Evolutionary conservation across 2,329 filamentous ascomycete genomes (phyloP).

Genomic region (Diatrype stigma): DNA sequence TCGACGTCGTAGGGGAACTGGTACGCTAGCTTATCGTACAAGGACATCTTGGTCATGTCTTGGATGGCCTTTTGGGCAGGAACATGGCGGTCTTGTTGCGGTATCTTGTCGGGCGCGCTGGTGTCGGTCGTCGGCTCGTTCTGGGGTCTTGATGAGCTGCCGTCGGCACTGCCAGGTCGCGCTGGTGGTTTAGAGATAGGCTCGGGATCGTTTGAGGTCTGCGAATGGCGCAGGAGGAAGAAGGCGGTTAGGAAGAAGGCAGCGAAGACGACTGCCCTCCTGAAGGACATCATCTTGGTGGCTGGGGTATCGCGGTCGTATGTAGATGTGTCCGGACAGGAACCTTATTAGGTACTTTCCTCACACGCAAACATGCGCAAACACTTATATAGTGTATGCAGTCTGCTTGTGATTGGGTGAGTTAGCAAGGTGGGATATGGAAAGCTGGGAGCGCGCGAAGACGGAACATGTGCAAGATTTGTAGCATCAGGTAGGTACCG

Average conservation of each 20-base stretch:
- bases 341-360: neutral
- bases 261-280: conserved; percentile 28
- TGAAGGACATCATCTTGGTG: conserved; percentile 29
- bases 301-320: neutral
- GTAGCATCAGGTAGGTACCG: no score
- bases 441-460: no score
- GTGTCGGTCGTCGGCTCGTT: conserved; percentile 18
- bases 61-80: conserved; percentile 59
- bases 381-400: no score
- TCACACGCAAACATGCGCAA: no score
- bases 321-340: conserved; percentile 1
- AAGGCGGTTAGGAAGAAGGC: conserved; percentile 30
- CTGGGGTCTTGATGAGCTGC: conserved; percentile 8
- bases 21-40: conserved; percentile 80
- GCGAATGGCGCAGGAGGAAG: conserved; percentile 29
- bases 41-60: conserved; percentile 67
- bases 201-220: conserved; percentile 21
- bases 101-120: conserved; percentile 8
- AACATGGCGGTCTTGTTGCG: conserved; percentile 26
- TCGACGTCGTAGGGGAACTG: conserved; percentile 91
- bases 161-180: conserved; percentile 15
- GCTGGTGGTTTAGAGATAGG: conserved; percentile 22
- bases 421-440: no score
- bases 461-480: no score
- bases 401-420: no score